These are phyloP conservation scores for Didymella glomerata DNA, from an alignment of 2,329 filamentous ascomycete genomes.

Conservation along the genomic window DNA sequence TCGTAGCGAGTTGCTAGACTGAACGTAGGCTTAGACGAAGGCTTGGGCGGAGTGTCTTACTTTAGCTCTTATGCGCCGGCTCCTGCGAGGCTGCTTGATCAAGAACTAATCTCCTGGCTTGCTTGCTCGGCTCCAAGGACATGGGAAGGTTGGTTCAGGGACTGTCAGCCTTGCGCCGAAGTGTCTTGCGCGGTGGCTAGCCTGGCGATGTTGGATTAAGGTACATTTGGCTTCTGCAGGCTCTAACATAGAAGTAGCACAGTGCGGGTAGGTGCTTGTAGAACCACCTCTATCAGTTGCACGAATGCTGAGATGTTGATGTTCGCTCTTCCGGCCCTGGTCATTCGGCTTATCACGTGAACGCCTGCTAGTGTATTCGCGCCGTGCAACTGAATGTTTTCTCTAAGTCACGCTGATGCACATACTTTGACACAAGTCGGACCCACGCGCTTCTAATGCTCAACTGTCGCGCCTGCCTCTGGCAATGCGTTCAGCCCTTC, in stretches of 20 bases:
- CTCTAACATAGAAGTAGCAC: conserved; percentile 26
- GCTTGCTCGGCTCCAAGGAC: conserved; percentile 14
- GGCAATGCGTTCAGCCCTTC: conserved; percentile 55
- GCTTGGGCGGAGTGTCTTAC: conserved; percentile 15
- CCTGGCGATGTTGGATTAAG: conserved; percentile 33
- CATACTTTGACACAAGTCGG: conserved; percentile 14
- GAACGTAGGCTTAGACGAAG: conserved; percentile 9
- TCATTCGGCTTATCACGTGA: conserved; percentile 13
- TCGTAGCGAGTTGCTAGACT: conserved; percentile 19
- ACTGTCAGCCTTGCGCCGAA: conserved; percentile 25
- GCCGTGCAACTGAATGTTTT: conserved; percentile 29
- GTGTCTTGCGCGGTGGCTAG: conserved; percentile 7
- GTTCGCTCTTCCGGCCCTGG: conserved; percentile 2
- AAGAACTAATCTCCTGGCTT: conserved; percentile 17
- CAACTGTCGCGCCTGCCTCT: conserved; percentile 55
- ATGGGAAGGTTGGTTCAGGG: conserved; percentile 10
- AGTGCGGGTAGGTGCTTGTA: conserved; percentile 20
- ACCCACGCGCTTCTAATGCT: conserved; percentile 49
- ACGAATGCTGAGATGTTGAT: conserved; percentile 3
- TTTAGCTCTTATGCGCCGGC: conserved; percentile 20
- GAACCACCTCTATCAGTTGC: conserved; percentile 5
- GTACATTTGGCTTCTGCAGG: conserved; percentile 34
- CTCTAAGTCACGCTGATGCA: conserved; percentile 13
- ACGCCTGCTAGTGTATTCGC: conserved; percentile 22
- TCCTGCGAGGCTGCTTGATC: conserved; percentile 19